Evolutionary conservation across 2,329 filamentous ascomycete genomes (phyloP).

Genomic region (Coniochaeta sp.): DNA sequence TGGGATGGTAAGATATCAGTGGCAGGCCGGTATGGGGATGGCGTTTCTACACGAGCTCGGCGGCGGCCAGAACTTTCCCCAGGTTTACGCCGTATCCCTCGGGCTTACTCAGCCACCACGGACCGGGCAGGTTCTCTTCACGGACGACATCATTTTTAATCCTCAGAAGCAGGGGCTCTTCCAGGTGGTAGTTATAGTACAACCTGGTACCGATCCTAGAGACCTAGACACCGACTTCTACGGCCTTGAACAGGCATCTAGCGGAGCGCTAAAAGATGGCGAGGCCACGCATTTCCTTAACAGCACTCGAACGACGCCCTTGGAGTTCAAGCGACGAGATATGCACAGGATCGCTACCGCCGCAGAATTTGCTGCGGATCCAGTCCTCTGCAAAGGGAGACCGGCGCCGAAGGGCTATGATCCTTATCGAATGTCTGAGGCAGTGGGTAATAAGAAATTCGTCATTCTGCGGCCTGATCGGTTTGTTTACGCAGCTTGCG

Average conservation of each 20-base stretch:
- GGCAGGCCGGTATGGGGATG: not conserved
- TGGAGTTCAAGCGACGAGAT: not conserved
- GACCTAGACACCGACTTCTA: too few relatives aligned
- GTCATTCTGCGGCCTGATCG: not conserved
- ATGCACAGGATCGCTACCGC: not conserved
- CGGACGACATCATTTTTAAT: not conserved
- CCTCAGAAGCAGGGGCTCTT: not conserved
- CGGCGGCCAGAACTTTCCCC: not conserved
- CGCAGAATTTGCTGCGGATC: not conserved
- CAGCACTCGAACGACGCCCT: too few relatives aligned
- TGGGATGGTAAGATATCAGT: not conserved
- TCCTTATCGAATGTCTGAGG: not conserved
- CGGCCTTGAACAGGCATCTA: too few relatives aligned
- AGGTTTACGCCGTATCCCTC: not conserved
- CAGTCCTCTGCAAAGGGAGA: not conserved
- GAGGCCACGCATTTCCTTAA: too few relatives aligned
- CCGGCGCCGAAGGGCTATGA: not conserved
- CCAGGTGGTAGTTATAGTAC: not conserved
- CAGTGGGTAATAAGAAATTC: not conserved
- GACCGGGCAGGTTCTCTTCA: not conserved
- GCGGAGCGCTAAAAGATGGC: too few relatives aligned
- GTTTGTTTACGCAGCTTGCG: not conserved
- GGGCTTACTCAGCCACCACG: too few relatives aligned
- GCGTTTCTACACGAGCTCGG: not conserved
- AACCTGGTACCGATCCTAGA: not conserved